These are phyloP conservation scores for Pichia sp. DNA, from an alignment of 1,139 yeast species.

Conservation along the genomic window DNA sequence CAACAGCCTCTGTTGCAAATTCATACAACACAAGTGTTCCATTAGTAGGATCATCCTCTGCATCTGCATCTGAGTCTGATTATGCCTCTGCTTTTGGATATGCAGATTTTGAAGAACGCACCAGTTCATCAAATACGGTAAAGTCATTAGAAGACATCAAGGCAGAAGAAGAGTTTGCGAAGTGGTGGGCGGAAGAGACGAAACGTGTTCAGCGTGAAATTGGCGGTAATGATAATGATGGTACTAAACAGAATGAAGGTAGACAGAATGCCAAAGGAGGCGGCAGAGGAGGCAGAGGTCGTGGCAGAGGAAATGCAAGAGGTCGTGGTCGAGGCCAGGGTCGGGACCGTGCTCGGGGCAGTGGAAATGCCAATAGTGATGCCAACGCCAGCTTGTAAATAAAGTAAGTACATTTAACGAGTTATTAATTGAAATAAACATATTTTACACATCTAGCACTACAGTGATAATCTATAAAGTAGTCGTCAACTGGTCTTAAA, in stretches of 20 bases:
- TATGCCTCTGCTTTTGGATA: too few species aligned
- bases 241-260: neutral
- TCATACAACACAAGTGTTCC: too few species aligned
- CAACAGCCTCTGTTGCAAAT: too few species aligned
- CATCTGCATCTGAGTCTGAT: too few species aligned
- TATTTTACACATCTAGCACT: too few species aligned
- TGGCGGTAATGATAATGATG: constrained; percentile 22
- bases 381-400: neutral
- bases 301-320: constrained; percentile 1
- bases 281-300: constrained; percentile 3
- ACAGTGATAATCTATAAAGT: too few species aligned
- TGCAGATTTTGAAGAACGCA: neutral
- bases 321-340: neutral
- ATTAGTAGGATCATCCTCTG: too few species aligned
- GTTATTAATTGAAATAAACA: too few species aligned
- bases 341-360: constrained; percentile 37
- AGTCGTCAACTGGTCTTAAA: too few species aligned
- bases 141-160: constrained; percentile 58
- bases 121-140: too few species aligned
- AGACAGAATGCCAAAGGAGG: constrained; percentile 2
- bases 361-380: constrained; percentile 54
- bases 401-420: too few species aligned
- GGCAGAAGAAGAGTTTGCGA: constrained; percentile 71
- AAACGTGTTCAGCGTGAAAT: constrained; percentile 45
- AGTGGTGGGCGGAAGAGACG: constrained; percentile 78